Evolutionary conservation across 352 stramenopile genomes (phyloP).

Genomic region (Globisporangium mamillatum): DNA sequence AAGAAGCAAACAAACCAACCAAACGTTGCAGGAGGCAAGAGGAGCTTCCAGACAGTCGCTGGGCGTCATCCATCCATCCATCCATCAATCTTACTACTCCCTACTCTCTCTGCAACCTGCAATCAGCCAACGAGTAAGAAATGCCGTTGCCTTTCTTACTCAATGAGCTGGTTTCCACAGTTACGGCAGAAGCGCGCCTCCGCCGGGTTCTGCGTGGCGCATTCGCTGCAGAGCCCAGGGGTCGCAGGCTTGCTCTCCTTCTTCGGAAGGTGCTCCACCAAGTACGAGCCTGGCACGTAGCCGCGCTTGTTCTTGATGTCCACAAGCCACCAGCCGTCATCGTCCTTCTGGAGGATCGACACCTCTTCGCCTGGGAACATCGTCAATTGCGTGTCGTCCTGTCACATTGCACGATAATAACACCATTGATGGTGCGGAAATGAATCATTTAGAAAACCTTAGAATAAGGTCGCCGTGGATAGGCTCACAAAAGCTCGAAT

Average conservation of each 20-base stretch:
- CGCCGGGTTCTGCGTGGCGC: slow-evolving; percentile 68
- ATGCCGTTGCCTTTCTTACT: slow-evolving; percentile 13
- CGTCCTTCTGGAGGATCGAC: slow-evolving; percentile 79
- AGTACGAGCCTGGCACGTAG: slow-evolving; percentile 80
- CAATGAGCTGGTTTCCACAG: slow-evolving; percentile 73
- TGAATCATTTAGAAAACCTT: not conserved
- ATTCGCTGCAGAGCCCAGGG: slow-evolving; percentile 66
- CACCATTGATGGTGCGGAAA: too few relatives aligned
- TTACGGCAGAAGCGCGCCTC: slow-evolving; percentile 77
- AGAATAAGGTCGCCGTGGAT: not conserved
- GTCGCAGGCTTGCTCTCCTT: slow-evolving; percentile 29
- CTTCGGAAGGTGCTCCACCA: slow-evolving; percentile 67
- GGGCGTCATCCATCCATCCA: not conserved
- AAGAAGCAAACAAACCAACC: not conserved
- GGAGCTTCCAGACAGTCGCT: not conserved
- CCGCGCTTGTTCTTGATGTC: slow-evolving; percentile 63
- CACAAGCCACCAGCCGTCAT: slow-evolving; percentile 85
- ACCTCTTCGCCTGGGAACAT: slow-evolving; percentile 80
- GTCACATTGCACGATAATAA: not conserved
- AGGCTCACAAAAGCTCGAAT: not conserved
- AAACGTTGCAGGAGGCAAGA: not conserved
- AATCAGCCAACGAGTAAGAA: not conserved
- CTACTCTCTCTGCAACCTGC: too few relatives aligned
- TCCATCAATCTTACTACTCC: not conserved
- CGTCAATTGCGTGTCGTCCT: slow-evolving; percentile 81